Conservation (phyloP, 495 filamentous ascomycete species). For the Jackrogersella minutella region DNA sequence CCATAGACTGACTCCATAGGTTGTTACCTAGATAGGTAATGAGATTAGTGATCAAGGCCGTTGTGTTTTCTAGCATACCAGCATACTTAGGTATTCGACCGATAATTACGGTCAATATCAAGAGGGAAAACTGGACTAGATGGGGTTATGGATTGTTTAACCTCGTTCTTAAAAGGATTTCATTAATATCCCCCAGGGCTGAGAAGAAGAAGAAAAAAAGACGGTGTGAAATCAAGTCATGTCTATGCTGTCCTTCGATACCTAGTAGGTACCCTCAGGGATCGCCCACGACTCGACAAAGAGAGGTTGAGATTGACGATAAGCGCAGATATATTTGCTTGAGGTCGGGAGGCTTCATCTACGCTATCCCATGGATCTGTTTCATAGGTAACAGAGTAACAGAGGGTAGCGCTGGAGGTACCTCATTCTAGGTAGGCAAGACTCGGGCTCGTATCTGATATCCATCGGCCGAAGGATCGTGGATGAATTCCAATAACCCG, state of each 20-base stretch:
- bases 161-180: conserved; percentile 35
- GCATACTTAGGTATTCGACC: too few relatives aligned
- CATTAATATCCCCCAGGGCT: conserved; percentile 33
- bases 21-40: too few relatives aligned
- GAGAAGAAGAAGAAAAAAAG: too few relatives aligned
- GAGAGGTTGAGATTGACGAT: conserved; percentile 27
- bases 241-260: conserved; percentile 18
- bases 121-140: conserved; percentile 3
- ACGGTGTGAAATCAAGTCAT: conserved; percentile 38
- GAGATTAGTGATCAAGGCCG: conserved; percentile 1
- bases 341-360: not conserved
- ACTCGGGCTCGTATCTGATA: conserved; percentile 27
- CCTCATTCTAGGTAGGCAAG: too few relatives aligned
- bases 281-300: conserved; percentile 17
- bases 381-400: too few relatives aligned
- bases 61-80: not conserved
- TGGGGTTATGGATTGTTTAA: conserved; percentile 16
- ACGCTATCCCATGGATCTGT: too few relatives aligned
- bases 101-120: not conserved
- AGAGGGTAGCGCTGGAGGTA: too few relatives aligned
- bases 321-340: conserved; percentile 20
- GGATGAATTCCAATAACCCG: conserved; percentile 31
- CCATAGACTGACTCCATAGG: conserved; percentile 3
- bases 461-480: conserved; percentile 34
- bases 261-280: conserved; percentile 2